A percentile compares a stretch with the other conserved stretches of the same genome.
Conservation (phyloP, 2,329 filamentous ascomycete genomes). For the Ophiostoma perfectum region DNA sequence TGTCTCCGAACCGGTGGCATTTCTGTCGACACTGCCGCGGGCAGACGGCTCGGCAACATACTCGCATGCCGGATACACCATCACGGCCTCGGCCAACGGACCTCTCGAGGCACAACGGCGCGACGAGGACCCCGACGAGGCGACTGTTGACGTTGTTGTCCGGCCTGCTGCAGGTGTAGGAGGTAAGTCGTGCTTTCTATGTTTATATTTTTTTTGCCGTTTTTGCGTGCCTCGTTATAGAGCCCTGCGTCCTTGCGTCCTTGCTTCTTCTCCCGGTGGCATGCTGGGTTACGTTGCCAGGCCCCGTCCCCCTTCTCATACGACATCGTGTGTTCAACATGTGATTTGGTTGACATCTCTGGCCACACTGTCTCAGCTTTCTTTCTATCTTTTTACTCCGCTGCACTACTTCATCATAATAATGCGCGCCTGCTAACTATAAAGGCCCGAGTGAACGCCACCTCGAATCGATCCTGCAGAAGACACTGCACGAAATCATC, state of each 20-base stretch:
- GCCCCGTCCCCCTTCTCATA: conserved; percentile 9
- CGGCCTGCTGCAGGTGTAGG: conserved; percentile 79
- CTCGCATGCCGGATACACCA: conserved; percentile 67
- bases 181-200: conserved; percentile 46
- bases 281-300: too few relatives aligned
- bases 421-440: conserved; percentile 19
- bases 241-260: too few relatives aligned
- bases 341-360: conserved; percentile 17
- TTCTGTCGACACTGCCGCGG: conserved; percentile 57
- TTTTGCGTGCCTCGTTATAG: neutral
- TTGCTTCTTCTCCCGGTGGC: too few relatives aligned
- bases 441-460: conserved; percentile 70
- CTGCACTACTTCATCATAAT: neutral
- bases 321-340: conserved; percentile 20
- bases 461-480: conserved; percentile 70
- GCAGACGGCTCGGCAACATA: conserved; percentile 78
- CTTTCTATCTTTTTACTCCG: conserved; percentile 23
- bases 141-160: conserved; percentile 82
- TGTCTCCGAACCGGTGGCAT: conserved; percentile 45
- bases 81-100: conserved; percentile 84
- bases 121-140: conserved; percentile 89
- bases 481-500: conserved; percentile 67
- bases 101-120: conserved; percentile 83
- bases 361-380: conserved; percentile 25
- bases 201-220: neutral